Conservation (phyloP, 2,329 filamentous ascomycete species). For the Fusarium sp. region DNA sequence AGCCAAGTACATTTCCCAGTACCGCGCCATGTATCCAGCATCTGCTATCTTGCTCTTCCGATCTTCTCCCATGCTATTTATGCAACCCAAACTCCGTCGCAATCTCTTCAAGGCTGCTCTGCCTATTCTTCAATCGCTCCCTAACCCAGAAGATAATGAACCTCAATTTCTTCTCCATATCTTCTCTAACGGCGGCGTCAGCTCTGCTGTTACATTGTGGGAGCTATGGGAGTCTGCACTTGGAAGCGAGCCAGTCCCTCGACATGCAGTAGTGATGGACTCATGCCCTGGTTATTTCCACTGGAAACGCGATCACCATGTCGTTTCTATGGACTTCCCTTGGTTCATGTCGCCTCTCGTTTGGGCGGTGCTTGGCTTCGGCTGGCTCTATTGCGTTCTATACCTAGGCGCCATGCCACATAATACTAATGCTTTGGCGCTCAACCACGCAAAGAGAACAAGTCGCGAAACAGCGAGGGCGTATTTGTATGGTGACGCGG, state of each 20-base stretch:
- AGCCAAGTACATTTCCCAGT: slow-evolving; percentile 61
- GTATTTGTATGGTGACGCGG: slow-evolving; percentile 64
- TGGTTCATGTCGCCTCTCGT: slow-evolving; percentile 50
- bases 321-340: slow-evolving; percentile 52
- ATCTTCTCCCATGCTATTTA: slow-evolving; percentile 52
- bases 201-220: slow-evolving; percentile 53
- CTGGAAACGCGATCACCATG: slow-evolving; percentile 54
- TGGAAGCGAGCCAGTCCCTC: slow-evolving; percentile 49
- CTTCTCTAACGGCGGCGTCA: slow-evolving; percentile 65
- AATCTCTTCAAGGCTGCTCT: slow-evolving; percentile 54
- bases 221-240: slow-evolving; percentile 35
- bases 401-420: slow-evolving; percentile 47
- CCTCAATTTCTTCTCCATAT: slow-evolving; percentile 58
- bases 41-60: slow-evolving; percentile 60
- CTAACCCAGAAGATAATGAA: slow-evolving; percentile 38
- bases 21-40: slow-evolving; percentile 58
- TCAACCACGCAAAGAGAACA: slow-evolving; percentile 51
- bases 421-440: slow-evolving; percentile 50
- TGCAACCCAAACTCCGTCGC: slow-evolving; percentile 48
- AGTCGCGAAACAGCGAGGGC: slow-evolving; percentile 56
- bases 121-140: slow-evolving; percentile 49
- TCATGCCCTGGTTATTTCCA: slow-evolving; percentile 60
- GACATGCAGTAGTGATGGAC: slow-evolving; percentile 59
- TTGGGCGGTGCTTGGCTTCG: slow-evolving; percentile 48
- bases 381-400: slow-evolving; percentile 49